These are phyloP conservation scores for Sanghuangporus sanghuang DNA, from an alignment of 1,284 basidiomycete species.

Conservation along the genomic window DNA sequence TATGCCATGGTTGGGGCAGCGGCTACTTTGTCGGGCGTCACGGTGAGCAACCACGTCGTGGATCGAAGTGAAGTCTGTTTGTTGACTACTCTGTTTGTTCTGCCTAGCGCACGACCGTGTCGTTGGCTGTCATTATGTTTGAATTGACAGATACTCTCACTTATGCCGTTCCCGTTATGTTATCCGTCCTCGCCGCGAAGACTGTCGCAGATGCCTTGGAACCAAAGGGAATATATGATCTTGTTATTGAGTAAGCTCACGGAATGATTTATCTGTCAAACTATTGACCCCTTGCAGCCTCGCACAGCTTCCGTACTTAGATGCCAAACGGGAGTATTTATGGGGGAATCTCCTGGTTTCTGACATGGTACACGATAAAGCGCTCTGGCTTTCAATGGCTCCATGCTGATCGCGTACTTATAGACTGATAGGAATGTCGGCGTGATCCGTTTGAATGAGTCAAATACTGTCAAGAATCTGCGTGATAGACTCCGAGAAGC, in stretches of 20 bases:
- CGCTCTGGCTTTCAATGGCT: not conserved
- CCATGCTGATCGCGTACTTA: slow-evolving; percentile 10
- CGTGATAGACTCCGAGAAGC: slow-evolving; percentile 61
- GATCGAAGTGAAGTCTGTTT: not conserved
- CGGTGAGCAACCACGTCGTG: slow-evolving; percentile 41
- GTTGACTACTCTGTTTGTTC: slow-evolving; percentile 2
- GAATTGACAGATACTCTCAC: slow-evolving; percentile 93
- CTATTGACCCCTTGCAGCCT: slow-evolving; percentile 33
- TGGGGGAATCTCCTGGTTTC: slow-evolving; percentile 75
- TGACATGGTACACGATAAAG: slow-evolving; percentile 58
- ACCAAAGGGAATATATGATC: slow-evolving; percentile 92
- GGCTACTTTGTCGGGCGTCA: slow-evolving; percentile 84
- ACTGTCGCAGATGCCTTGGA: slow-evolving; percentile 90
- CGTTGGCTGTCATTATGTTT: slow-evolving; percentile 89
- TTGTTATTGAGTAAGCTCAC: slow-evolving; percentile 77
- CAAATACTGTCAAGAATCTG: slow-evolving; percentile 70
- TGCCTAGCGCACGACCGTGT: slow-evolving; percentile 76
- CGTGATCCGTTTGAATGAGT: slow-evolving; percentile 58
- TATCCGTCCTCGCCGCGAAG: slow-evolving; percentile 88
- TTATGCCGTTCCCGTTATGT: slow-evolving; percentile 93
- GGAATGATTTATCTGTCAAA: not conserved
- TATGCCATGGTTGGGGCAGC: slow-evolving; percentile 94
- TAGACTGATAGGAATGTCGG: slow-evolving; percentile 64
- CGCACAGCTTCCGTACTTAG: slow-evolving; percentile 84
- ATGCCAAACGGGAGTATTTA: slow-evolving; percentile 82